phyloP scores from a whole-genome alignment of 108 stramenopile species.

The Skeletonema costatum region DNA sequence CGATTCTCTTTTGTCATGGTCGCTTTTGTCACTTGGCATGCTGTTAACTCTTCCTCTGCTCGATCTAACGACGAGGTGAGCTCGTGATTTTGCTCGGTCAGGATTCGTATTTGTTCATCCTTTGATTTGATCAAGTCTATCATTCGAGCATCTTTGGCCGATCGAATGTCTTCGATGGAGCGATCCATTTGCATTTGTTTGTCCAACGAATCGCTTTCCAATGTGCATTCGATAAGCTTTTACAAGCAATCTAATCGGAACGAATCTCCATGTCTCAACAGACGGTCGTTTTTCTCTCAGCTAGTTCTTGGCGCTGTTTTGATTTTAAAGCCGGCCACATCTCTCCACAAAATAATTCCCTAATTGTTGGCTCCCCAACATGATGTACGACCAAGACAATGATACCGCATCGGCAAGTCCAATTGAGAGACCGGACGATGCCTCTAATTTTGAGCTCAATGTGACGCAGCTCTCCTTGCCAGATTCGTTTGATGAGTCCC shows the following conservation, averaged over 20 bases:
- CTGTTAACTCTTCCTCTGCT: constrained; percentile 63
- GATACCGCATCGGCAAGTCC: constrained; percentile 14
- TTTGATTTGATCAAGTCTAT: constrained; percentile 78
- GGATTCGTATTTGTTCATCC: constrained; percentile 79
- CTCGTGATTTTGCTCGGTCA: constrained; percentile 74
- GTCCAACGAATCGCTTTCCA: neutral
- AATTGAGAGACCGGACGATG: constrained; percentile 20
- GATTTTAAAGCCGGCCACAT: neutral
- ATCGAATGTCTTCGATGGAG: constrained; percentile 42
- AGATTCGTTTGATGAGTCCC: constrained; percentile 41
- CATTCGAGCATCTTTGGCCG: constrained; percentile 42
- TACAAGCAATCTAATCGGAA: too few relatives aligned
- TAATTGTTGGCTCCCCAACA: too few relatives aligned
- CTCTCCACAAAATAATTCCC: neutral
- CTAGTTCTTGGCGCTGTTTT: neutral
- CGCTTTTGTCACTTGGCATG: constrained; percentile 57
- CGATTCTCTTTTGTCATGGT: constrained; percentile 69
- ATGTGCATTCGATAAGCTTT: too few relatives aligned
- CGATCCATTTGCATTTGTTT: neutral
- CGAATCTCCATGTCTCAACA: too few relatives aligned
- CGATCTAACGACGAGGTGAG: constrained; percentile 64
- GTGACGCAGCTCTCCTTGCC: constrained; percentile 39
- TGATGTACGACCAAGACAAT: constrained; percentile 2
- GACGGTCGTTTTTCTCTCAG: too few relatives aligned
- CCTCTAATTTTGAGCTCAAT: constrained; percentile 21